These are phyloP conservation scores for Schizochytrium sp. DNA, from an alignment of 108 stramenopile species.

Conservation along the genomic window DNA sequence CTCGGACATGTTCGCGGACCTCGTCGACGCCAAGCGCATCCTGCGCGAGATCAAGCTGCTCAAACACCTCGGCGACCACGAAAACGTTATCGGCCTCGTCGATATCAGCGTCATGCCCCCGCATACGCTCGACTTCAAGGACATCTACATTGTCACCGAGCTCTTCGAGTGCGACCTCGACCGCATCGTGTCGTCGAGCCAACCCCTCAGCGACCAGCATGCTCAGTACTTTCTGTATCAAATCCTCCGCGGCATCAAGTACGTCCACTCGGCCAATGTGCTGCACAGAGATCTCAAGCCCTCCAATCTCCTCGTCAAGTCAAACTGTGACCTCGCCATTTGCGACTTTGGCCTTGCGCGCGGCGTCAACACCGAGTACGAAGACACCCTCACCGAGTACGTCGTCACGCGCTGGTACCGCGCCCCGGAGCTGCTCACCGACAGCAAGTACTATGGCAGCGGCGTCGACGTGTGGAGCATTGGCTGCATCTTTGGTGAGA, in stretches of 20 bases:
- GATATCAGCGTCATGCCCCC: constrained; percentile 59
- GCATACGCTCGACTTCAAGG: constrained; percentile 68
- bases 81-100: constrained; percentile 45
- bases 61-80: constrained; percentile 44
- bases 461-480: constrained; percentile 42
- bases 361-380: neutral
- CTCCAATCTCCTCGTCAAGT: constrained; percentile 76
- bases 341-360: constrained; percentile 50
- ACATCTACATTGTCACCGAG: constrained; percentile 59
- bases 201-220: constrained; percentile 49
- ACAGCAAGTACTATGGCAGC: constrained; percentile 23
- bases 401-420: constrained; percentile 57
- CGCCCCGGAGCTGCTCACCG: constrained; percentile 36
- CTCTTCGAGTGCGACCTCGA: constrained; percentile 42
- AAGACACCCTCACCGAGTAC: constrained; percentile 31
- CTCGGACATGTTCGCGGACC: constrained; percentile 44
- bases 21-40: constrained; percentile 60
- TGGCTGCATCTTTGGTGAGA: constrained; percentile 43
- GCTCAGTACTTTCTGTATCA: constrained; percentile 58
- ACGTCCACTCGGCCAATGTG: constrained; percentile 46
- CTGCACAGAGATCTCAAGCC: constrained; percentile 85
- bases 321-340: constrained; percentile 34
- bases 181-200: constrained; percentile 25
- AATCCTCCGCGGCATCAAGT: constrained; percentile 55
- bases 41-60: constrained; percentile 55